phyloP scores from a whole-genome alignment of 768 basidiomycete species.

The Russula griseocarnosa region DNA sequence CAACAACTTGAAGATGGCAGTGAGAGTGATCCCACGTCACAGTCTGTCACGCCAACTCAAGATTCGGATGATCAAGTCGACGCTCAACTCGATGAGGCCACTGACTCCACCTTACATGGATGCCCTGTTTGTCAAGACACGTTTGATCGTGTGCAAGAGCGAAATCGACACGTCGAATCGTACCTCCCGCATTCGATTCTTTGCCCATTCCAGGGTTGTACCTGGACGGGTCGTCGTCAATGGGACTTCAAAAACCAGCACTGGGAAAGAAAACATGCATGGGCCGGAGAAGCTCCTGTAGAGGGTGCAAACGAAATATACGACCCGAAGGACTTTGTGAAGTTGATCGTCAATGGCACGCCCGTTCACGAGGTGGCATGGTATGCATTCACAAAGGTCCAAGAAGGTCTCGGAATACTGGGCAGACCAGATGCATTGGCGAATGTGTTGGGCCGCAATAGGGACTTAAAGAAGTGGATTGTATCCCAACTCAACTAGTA shows the following conservation, averaged over 20 bases:
- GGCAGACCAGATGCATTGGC: not conserved
- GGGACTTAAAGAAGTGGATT: not conserved
- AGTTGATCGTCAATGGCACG: not conserved
- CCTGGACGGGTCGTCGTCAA: not conserved
- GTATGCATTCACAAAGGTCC: not conserved
- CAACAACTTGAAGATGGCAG: not conserved
- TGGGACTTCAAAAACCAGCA: not conserved
- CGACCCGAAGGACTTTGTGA: not conserved
- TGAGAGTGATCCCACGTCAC: not conserved
- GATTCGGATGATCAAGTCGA: not conserved
- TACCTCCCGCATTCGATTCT: not conserved
- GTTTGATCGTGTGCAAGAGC: not conserved
- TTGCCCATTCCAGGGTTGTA: not conserved
- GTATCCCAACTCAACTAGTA: too few species aligned
- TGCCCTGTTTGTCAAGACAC: not conserved
- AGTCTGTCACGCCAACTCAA: not conserved
- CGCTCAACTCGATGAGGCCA: not conserved
- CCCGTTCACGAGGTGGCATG: not conserved
- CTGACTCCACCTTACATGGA: rapidly evolving
- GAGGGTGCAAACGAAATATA: not conserved
- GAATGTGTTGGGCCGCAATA: not conserved
- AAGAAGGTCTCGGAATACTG: not conserved
- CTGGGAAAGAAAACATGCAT: not conserved
- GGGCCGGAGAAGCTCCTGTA: not conserved
- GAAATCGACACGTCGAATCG: not conserved